Conservation (phyloP, 306 rosid genomes). For the Comarum palustre region DNA sequence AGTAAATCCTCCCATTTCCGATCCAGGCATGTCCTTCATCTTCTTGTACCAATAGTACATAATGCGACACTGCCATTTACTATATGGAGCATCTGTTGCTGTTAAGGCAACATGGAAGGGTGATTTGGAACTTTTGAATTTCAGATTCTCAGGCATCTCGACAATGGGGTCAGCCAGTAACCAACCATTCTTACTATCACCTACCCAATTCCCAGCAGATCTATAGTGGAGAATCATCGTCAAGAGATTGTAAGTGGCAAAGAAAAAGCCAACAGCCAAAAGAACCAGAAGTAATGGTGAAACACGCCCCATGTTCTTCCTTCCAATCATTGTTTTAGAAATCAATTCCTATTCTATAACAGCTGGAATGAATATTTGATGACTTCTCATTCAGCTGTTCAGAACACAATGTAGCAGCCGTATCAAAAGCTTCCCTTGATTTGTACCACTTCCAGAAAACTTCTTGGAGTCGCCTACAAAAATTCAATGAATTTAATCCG, state of each 20-base stretch:
- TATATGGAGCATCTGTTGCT: conserved; percentile 83
- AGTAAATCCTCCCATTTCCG: conserved; percentile 97
- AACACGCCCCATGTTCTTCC: conserved; percentile 62
- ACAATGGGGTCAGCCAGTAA: conserved; percentile 58
- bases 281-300: conserved; percentile 62
- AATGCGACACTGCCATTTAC: conserved; percentile 91
- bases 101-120: conserved; percentile 87
- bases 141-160: conserved; percentile 68
- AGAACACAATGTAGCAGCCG: conserved; percentile 16
- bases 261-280: conserved; percentile 72
- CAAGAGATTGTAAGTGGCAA: conserved; percentile 70
- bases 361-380: conserved; percentile 23
- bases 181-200: conserved; percentile 22
- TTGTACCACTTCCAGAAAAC: background rate
- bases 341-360: conserved; percentile 30
- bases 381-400: conserved; percentile 23
- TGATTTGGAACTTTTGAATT: conserved; percentile 40
- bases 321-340: conserved; percentile 35
- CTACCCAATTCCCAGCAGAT: conserved; percentile 39
- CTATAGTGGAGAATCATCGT: conserved; percentile 55
- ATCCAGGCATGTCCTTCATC: conserved; percentile 60
- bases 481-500: conserved; percentile 1
- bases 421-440: background rate
- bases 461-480: conserved; percentile 12
- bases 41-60: conserved; percentile 92